A percentile compares a stretch with the other conserved stretches of the same genome.
These are phyloP conservation scores for Testicularia cyperi DNA, from an alignment of 1,284 basidiomycete species.

Conservation along the genomic window DNA sequence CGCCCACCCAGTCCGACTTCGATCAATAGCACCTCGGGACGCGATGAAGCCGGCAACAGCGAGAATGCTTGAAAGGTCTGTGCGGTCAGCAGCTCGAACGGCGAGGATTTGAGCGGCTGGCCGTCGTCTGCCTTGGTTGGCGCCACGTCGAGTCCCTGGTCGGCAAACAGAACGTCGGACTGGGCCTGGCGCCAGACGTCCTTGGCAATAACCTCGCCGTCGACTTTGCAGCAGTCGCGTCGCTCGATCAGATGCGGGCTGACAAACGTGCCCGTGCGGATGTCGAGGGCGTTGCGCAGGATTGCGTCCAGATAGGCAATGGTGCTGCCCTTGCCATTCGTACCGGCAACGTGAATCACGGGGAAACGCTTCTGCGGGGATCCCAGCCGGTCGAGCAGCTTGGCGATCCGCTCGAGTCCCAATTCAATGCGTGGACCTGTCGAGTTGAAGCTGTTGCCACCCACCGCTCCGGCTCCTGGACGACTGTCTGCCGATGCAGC, in stretches of 20 bases:
- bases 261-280: slow-evolving; percentile 82
- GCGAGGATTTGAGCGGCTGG: slow-evolving; percentile 35
- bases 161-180: slow-evolving; percentile 65
- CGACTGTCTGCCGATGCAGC: background rate
- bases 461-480: background rate
- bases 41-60: slow-evolving; percentile 51
- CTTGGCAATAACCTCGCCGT: slow-evolving; percentile 66
- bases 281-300: slow-evolving; percentile 64
- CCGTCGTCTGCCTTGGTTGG: slow-evolving; percentile 17
- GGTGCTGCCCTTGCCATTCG: slow-evolving; percentile 95
- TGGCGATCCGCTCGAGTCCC: slow-evolving; percentile 71
- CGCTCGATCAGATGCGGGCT: slow-evolving; percentile 83
- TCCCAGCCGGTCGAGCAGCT: slow-evolving; percentile 66
- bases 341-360: slow-evolving; percentile 89
- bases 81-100: slow-evolving; percentile 63
- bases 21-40: slow-evolving; percentile 78
- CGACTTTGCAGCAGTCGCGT: slow-evolving; percentile 75
- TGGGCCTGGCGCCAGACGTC: slow-evolving; percentile 66
- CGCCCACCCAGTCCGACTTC: slow-evolving; percentile 95
- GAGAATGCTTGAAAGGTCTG: slow-evolving; percentile 56
- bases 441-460: background rate
- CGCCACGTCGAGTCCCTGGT: slow-evolving; percentile 70
- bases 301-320: slow-evolving; percentile 80
- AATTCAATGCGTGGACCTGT: slow-evolving; percentile 68
- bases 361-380: slow-evolving; percentile 71